Percentiles rank a stretch among this genome's conserved stretches.
phyloP scores from a whole-genome alignment of 2,329 filamentous ascomycete species.

The Salinomyces thailandicus region DNA sequence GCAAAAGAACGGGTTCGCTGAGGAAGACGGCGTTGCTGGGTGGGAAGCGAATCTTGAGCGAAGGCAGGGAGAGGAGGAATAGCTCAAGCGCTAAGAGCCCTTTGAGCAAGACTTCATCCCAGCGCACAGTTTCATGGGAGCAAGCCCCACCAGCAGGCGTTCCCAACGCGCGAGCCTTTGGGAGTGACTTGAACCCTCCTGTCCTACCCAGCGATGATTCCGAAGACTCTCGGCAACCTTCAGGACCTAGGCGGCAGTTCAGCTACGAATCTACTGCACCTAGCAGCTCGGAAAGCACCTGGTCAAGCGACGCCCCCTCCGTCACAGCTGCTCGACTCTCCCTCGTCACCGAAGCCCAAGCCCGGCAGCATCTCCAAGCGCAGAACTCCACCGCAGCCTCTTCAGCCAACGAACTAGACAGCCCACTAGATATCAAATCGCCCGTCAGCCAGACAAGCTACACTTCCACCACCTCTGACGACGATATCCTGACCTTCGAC shows the following conservation, averaged over 20 bases:
- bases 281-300: constrained; percentile 17
- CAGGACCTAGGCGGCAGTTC: constrained; percentile 20
- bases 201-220: background rate
- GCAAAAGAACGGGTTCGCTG: constrained; percentile 72
- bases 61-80: constrained; percentile 43
- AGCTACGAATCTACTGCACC: constrained; percentile 30
- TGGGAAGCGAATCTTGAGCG: constrained; percentile 49
- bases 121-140: no score
- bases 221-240: background rate
- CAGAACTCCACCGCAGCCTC: constrained; percentile 4
- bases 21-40: constrained; percentile 78
- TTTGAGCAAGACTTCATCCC: constrained; percentile 19
- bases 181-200: background rate
- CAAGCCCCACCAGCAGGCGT: background rate
- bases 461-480: constrained; percentile 72
- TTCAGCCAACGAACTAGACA: constrained; percentile 14
- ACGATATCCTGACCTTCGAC: constrained; percentile 59
- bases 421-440: constrained; percentile 23
- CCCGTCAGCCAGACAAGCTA: constrained; percentile 46
- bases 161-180: background rate
- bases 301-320: constrained; percentile 22
- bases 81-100: constrained; percentile 26
- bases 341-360: constrained; percentile 19
- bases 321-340: constrained; percentile 19
- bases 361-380: constrained; percentile 3